phyloP scores from a whole-genome alignment of 2,329 filamentous ascomycete species.

The Chrysoporthe puriensis region DNA sequence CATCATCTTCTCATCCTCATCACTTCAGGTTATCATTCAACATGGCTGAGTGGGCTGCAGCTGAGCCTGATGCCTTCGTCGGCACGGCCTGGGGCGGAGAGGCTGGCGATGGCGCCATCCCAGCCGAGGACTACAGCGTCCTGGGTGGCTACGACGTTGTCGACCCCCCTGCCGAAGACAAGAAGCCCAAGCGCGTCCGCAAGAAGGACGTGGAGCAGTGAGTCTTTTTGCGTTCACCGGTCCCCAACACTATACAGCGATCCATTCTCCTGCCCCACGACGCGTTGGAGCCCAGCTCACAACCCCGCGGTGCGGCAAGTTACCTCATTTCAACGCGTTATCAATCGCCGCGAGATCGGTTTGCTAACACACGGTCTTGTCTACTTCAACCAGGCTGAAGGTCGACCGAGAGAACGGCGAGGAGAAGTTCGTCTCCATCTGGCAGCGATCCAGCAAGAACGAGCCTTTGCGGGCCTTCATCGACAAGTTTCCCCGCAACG shows the following conservation, averaged over 20 bases:
- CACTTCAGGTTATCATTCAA: neutral
- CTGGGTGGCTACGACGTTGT: neutral
- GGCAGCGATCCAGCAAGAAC: conserved; percentile 12
- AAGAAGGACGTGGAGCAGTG: conserved; percentile 26
- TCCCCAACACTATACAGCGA: neutral
- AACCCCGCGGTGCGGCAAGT: neutral
- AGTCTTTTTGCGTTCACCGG: conserved; percentile 9
- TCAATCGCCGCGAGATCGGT: neutral
- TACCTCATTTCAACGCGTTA: neutral
- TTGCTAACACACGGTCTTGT: neutral
- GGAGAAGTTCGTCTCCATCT: conserved; percentile 23
- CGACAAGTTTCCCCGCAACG: conserved; percentile 18
- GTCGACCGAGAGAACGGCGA: conserved; percentile 15
- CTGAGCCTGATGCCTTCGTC: neutral
- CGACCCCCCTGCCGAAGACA: neutral
- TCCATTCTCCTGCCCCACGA: neutral
- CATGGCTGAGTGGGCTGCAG: neutral
- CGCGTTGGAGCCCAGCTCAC: no score
- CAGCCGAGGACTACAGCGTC: neutral
- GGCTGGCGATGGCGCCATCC: neutral
- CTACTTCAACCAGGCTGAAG: conserved; percentile 12
- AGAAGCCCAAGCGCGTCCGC: conserved; percentile 24
- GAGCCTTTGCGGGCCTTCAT: conserved; percentile 8
- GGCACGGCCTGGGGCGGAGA: neutral
- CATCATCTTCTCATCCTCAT: neutral